Conservation (phyloP, 1,284 basidiomycete genomes). For the Crepidotus sp. region DNA sequence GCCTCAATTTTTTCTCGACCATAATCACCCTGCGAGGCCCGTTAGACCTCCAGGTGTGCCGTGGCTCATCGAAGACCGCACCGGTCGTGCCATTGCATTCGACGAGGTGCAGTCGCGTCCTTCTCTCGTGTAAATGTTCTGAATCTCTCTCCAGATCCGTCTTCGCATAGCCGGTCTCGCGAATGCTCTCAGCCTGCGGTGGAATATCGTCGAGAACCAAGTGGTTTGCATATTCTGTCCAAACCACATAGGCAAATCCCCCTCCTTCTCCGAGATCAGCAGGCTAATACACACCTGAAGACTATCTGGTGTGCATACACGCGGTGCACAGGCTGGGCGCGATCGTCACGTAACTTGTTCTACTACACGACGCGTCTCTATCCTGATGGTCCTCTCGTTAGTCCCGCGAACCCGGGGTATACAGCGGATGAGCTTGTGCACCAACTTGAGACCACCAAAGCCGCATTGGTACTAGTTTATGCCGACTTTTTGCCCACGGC, state of each 20-base stretch:
- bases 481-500: conserved; percentile 56
- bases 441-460: conserved; percentile 48
- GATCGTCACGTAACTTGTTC: conserved; percentile 46
- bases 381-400: conserved; percentile 22
- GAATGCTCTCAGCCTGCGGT: conserved; percentile 49
- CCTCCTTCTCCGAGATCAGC: conserved; percentile 9
- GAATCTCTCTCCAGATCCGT: conserved; percentile 29
- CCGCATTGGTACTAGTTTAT: conserved; percentile 53
- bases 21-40: conserved; percentile 41
- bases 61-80: conserved; percentile 60
- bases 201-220: conserved; percentile 38
- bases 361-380: conserved; percentile 11
- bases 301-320: conserved; percentile 69
- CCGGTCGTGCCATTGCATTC: conserved; percentile 38
- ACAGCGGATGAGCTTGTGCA: conserved; percentile 58
- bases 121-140: conserved; percentile 1
- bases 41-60: conserved; percentile 34
- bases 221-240: conserved; percentile 59
- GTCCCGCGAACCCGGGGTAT: conserved; percentile 62
- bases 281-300: conserved; percentile 27
- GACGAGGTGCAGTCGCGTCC: conserved; percentile 39
- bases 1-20: conserved; percentile 65
- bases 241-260: conserved; percentile 50
- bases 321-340: conserved; percentile 67
- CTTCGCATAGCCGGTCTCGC: conserved; percentile 51